Percentiles rank a stretch among this genome's conserved stretches.
phyloP scores from a whole-genome alignment of 2,329 filamentous ascomycete species.

The Diplodia mutila region DNA sequence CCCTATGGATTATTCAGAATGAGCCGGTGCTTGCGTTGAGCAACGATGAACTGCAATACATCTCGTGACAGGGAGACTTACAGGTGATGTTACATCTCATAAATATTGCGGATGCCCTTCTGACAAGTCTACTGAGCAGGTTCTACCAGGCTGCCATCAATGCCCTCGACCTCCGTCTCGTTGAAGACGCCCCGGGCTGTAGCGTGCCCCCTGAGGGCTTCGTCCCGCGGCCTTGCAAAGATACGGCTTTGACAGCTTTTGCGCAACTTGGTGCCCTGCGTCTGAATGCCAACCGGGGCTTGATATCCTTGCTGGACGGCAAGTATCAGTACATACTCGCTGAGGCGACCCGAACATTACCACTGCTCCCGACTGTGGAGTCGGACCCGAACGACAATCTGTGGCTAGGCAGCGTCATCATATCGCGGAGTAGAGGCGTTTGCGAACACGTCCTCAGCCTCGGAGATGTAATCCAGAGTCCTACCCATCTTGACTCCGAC shows the following conservation, averaged over 20 bases:
- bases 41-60: slow-evolving; percentile 19
- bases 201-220: neutral
- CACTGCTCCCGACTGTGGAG: slow-evolving; percentile 35
- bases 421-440: slow-evolving; percentile 40
- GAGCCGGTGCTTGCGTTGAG: neutral
- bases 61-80: slow-evolving; percentile 19
- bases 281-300: slow-evolving; percentile 40
- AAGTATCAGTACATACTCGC: slow-evolving; percentile 42
- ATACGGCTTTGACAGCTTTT: slow-evolving; percentile 43
- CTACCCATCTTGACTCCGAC: neutral
- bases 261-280: slow-evolving; percentile 45
- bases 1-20: neutral
- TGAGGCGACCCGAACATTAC: slow-evolving; percentile 39
- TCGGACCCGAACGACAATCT: slow-evolving; percentile 36
- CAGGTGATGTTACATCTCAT: neutral
- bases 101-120: neutral
- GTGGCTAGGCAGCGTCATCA: slow-evolving; percentile 40
- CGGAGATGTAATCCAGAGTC: neutral
- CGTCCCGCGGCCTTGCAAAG: slow-evolving; percentile 33
- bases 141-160: slow-evolving; percentile 25
- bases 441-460: slow-evolving; percentile 31
- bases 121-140: neutral
- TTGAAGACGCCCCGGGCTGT: slow-evolving; percentile 3
- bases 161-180: slow-evolving; percentile 19
- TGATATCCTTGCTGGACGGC: slow-evolving; percentile 46